Conservation (phyloP, 164 flowering plant species). For the Nymphaea thermarum region DNA sequence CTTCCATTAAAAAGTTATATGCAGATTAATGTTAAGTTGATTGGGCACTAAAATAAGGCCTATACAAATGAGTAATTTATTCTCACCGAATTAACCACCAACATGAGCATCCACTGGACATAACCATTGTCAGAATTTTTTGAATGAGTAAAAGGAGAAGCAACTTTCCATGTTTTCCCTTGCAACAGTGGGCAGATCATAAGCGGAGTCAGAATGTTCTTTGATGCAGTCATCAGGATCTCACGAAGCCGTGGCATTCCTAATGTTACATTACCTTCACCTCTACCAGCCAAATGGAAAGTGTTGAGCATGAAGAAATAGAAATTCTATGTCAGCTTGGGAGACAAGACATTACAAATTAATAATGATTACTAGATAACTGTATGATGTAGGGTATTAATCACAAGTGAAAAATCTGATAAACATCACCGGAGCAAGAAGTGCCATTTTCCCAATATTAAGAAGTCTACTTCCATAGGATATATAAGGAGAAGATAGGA, state of each 20-base stretch:
- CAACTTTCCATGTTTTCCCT: constrained; percentile 50
- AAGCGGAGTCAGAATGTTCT: constrained; percentile 63
- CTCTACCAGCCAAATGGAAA: constrained; percentile 96
- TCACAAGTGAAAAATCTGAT: not conserved
- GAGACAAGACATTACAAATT: not conserved
- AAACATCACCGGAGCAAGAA: not conserved
- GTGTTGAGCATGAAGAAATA: constrained; percentile 71
- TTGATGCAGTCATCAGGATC: constrained; percentile 80
- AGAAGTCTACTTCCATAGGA: too few species aligned
- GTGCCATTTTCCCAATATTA: too few species aligned
- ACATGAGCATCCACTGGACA: not conserved
- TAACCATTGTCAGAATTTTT: not conserved
- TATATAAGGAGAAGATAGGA: too few species aligned
- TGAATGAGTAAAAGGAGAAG: not conserved
- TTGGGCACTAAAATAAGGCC: not conserved
- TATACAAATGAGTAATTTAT: not conserved
- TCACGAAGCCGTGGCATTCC: constrained; percentile 98
- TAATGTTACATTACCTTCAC: constrained; percentile 95
- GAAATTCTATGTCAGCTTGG: not conserved
- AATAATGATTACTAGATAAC: not conserved
- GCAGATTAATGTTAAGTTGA: too few species aligned
- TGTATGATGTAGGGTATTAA: not conserved
- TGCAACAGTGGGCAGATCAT: constrained; percentile 67
- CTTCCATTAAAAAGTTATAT: too few species aligned
- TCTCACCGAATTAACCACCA: not conserved